Conservation (phyloP, 495 filamentous ascomycete species). For the Amphirosellinia nigrospora region DNA sequence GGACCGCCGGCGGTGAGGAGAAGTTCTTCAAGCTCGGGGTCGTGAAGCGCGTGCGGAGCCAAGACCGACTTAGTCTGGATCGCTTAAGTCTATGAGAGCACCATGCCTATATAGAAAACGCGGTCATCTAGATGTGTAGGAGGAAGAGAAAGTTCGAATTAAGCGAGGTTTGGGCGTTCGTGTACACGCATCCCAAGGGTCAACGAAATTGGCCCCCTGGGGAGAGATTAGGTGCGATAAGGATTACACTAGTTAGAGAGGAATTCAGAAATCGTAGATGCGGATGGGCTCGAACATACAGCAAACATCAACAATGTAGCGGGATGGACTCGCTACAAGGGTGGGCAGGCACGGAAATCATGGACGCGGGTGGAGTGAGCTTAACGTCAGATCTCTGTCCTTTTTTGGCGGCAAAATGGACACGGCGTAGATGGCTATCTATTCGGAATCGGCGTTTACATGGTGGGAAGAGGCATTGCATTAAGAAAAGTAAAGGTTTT, state of each 20-base stretch:
- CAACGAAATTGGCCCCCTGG: background rate
- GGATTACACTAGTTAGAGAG: background rate
- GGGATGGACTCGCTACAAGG: slow-evolving; percentile 13
- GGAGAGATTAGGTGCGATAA: background rate
- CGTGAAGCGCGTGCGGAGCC: slow-evolving; percentile 60
- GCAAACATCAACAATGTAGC: background rate
- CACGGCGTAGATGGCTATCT: slow-evolving; percentile 6
- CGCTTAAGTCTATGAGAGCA: slow-evolving; percentile 57
- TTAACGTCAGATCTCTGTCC: background rate
- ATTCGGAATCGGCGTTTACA: slow-evolving; percentile 14
- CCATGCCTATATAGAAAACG: background rate
- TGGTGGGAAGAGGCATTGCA: slow-evolving; percentile 10
- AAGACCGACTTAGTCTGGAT: slow-evolving; percentile 62
- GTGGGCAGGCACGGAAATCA: background rate
- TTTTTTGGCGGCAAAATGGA: slow-evolving; percentile 10
- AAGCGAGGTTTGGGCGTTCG: background rate
- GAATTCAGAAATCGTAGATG: background rate
- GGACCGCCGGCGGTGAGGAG: slow-evolving; percentile 85
- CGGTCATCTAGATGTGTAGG: background rate
- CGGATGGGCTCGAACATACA: background rate
- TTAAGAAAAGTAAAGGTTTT: slow-evolving; percentile 14
- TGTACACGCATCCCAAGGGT: background rate
- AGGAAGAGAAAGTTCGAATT: background rate
- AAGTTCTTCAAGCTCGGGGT: slow-evolving; percentile 77
- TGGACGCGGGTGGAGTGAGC: background rate